Evolutionary conservation across 768 basidiomycete genomes (phyloP), one percentile per base, ranked within the genome.

Genomic region (Obba rivulosa): DNA sequence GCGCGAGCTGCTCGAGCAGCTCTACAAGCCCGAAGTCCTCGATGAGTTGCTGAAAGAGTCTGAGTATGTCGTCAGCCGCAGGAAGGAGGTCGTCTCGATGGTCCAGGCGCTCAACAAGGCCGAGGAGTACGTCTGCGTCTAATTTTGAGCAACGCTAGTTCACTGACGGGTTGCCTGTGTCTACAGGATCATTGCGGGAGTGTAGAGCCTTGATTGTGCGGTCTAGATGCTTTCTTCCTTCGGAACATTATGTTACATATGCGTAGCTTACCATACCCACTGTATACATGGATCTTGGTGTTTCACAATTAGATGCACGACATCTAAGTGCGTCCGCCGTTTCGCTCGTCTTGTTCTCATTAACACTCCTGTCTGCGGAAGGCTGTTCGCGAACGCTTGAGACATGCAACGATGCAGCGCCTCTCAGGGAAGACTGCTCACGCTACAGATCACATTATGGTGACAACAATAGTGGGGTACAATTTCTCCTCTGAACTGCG

Each of bases 1-100:
- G 71, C 79, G 85, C 51, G 94, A 96, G 67, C 77, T 99, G 35
- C 69, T 99, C 45, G 91, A 96, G 63, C 90, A 97, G 71, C 77
- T 99, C 21, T 99, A 99, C 76, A 95, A 96, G 67, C 85, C 93
- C 13, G 95, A 98, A 11, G 92, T 96, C 14, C 76, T 99, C 25
- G 92, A 95, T 41, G 95, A 97, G 43, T 69, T 98, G 52, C 74
- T 98, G 62, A 97, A 97, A 73, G 95, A 92, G 76, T 90, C 87
- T 56, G 93, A 96, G 62, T 85, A 75, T 54, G 87, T 95, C 51
- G 86, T 93, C 41, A 83, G 72, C 66, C 80, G 94, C 62, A 80
- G 95, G 70, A 94, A 93, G 73, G 96, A 99, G 71, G 89, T 94
- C 53, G 79, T 89, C 57, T 76, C 82, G 59, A 96, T 97, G 92